Base-by-base conservation (phyloP, 306 rosid species). In the Senna siamea region DNA sequence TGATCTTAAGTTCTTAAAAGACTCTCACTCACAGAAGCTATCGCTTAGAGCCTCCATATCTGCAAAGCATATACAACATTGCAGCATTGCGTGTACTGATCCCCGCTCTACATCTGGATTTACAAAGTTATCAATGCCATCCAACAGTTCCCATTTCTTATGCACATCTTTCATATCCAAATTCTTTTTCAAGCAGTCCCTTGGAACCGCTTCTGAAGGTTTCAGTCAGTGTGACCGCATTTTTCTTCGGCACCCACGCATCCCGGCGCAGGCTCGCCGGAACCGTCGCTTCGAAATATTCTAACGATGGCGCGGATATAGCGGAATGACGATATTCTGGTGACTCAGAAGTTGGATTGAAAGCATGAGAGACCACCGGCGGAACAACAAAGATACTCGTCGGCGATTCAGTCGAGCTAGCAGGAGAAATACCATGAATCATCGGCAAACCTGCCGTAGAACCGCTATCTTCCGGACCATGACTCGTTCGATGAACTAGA, bases 271-370 rank as follows among this genome's bases (percentile, higher is more conserved):
- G 15, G 7, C 80, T 66, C 4, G 70, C 22, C 17, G 77, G 82
- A 15, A 11, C 76, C 17, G 2, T 41, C 63, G 19, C 18, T 0
- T 57, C 66, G 14, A 76, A 64, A 41, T 57, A 9, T 43, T 46
- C 87, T 4, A 9, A 67, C 35, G 84, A 73, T 2, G 86, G 68
- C 14, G 13, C 28, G 19, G 80, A 83, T 64, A 75, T 70, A 0
- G 6, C 20, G 0, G 72, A 79, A 40, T 44, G 58, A 15, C 73
- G 72, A 78, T n/a, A 44, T 5, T 6, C 30, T 0, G 15, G 53
- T 41, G 20, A 22, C 35, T 40, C 53, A 12, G 53, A 43, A 4
- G 34, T 12, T 14, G 52, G 54, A 22, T 22, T 64, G 0, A 22
- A 20, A 64, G 70, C 37, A 62, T 55, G n/a, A 12, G 67, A 37